Evolutionary conservation across 129 eudicot species (phyloP), one percentile per base, ranked within the genome.

Genomic region (Flaveria bidentis): DNA sequence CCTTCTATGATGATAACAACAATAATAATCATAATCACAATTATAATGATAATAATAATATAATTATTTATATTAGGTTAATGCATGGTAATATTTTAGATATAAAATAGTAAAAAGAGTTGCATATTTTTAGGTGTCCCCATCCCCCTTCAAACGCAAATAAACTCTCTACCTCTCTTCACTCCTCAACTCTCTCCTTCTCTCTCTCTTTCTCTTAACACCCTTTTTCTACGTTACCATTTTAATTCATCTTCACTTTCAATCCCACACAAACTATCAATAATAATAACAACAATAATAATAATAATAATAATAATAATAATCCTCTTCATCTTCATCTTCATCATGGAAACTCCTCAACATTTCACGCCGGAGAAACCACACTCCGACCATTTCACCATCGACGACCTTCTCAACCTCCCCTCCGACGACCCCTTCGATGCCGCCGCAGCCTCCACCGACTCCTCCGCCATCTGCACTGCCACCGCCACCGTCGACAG

Each of bases 101-200:
- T 36, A 36, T 36, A 36, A 36, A 36, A 36, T 36, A 36, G 41
- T 20, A 61, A 28, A 13, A 14, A 30, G 15, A 61, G 75, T 66
- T 60, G 87, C 96, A 78, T 72, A 49, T 72, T 89, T 84, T 78
- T 80, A 87, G 96, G 84, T 85, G 91, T 81, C 76, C 68, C 66
- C 80, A 83, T 81, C 76, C 89, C 92, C 91, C 91, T 85, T 89
- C 87, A 82, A 84, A 83, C 91, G 91, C 91, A 86, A 89, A 87
- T 89, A 86, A 89, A 89, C 96, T 76, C 89, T 83, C 89, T 81
- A 28, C 86, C 79, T 81, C 82, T 82, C 89, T 77, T 75, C 81
- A 64, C 79, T 57, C 78, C 76, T 73, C 81, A 71, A 83, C 86
- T 78, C 84, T 65, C 84, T 81, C 82, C 62, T 62, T 51, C 65